A percentile compares a stretch with the other conserved stretches of the same genome.
These are phyloP conservation scores for Gloeophyllum trabeum DNA, from an alignment of 768 basidiomycete species.

Conservation along the genomic window DNA sequence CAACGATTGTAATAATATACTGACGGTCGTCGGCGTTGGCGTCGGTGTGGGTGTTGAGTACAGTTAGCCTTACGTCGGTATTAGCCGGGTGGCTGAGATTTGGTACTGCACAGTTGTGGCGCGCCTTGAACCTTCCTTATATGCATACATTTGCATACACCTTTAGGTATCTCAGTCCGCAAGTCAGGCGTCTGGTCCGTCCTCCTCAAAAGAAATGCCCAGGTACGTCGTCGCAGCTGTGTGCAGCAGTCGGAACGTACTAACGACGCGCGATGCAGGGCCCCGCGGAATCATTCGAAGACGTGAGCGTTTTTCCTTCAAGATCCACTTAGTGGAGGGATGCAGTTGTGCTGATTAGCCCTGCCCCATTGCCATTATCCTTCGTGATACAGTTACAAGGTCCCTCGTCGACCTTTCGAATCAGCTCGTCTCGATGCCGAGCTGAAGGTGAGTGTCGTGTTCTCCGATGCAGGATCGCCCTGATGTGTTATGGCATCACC, in stretches of 20 bases:
- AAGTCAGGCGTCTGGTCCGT: slow-evolving; percentile 18
- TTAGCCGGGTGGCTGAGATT: slow-evolving; percentile 52
- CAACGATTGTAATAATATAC: slow-evolving; percentile 17
- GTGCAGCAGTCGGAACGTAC: no score
- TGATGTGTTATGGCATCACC: slow-evolving; percentile 1
- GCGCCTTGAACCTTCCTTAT: slow-evolving; percentile 18
- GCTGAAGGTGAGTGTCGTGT: slow-evolving; percentile 67
- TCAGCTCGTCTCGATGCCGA: slow-evolving; percentile 98
- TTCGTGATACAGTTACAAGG: slow-evolving; percentile 71
- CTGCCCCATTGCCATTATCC: slow-evolving; percentile 46
- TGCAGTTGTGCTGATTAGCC: slow-evolving; percentile 58
- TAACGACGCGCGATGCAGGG: no score
- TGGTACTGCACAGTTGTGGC: slow-evolving; percentile 58
- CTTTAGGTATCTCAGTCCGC: slow-evolving; percentile 7
- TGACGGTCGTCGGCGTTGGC: slow-evolving; percentile 28
- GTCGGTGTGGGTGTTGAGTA: slow-evolving; percentile 37
- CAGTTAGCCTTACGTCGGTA: slow-evolving; percentile 25
- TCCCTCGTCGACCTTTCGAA: slow-evolving; percentile 94
- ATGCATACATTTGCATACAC: slow-evolving; percentile 24
- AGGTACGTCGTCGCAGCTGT: slow-evolving; percentile 60
- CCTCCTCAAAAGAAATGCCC: slow-evolving; percentile 72
- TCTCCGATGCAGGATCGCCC: background rate
- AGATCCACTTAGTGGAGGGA: slow-evolving; percentile 61
- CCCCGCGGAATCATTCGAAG: slow-evolving; percentile 88
- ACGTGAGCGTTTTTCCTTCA: slow-evolving; percentile 67